Base-by-base conservation (phyloP, 805 yeast genomes). In the Saccharomycopsis schoenii region DNA sequence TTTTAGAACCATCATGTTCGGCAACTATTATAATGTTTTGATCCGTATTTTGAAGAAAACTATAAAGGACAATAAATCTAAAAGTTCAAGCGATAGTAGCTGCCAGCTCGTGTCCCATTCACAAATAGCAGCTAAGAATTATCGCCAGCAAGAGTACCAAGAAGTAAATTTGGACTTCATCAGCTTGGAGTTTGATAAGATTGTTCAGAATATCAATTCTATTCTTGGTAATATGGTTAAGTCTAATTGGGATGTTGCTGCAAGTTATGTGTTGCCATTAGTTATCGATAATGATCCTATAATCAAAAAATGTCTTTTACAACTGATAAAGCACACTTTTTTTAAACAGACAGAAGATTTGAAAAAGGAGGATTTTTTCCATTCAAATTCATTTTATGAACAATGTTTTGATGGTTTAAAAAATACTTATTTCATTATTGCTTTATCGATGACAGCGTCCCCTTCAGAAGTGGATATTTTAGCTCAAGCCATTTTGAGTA, bases 21-120 rank as follows among this genome's bases (percentile, higher is more conserved):
- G 86, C 4, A 84, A 84, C 63, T 86, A 85, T 67, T 88, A 86
- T 71, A 84, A 84, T 78, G 68, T 86, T 72, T 68, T 88, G 55
- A 51, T 61, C 5, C 36, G 64, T 8, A 55, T 63, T 34, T 58
- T 63, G 29, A 80, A 68, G 76, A 81, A 67, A 76, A 81, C 29
- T 72, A 81, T 63, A 17, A 34, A 51, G 61, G 76, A 77, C 63
- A 71, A 75, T 61, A 74, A 81, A 39, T 42, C 40, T 2, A 19
- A 29, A 21, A 54, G 42, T 11, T 25, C 25, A 21, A 36, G 25
- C 19, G 47, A 56, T 19, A 47, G 10, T 47, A 17, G 15, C 10
- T 15, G 15, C 29, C 39, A 24, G 36, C 37, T 15, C 21, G 37
- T 15, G 6, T 55, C 43, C 2, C 42, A 39, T 5, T 21, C 17